Conservation (phyloP, 78 protist genomes). For the Creolimax fragrantissima region DNA sequence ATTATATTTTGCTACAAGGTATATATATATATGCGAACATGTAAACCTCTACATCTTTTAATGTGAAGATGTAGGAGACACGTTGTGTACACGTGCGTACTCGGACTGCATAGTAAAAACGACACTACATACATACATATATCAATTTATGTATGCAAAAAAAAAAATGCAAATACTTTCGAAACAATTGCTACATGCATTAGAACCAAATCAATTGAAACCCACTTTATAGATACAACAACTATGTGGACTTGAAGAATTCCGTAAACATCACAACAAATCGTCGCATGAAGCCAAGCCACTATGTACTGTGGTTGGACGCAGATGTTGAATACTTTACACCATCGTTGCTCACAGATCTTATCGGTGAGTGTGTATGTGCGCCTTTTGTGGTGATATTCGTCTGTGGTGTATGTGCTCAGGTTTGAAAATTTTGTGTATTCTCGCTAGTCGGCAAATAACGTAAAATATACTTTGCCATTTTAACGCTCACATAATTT, state of each 20-base stretch:
- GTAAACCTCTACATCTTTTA: no score
- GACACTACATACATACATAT: not conserved
- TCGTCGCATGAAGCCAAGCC: not conserved
- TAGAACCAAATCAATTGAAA: not conserved
- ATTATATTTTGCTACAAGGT: conserved; percentile 13
- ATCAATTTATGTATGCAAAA: not conserved
- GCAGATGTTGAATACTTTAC: not conserved
- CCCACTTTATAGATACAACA: not conserved
- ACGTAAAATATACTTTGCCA: no score
- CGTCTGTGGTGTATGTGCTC: no score
- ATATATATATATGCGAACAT: not conserved
- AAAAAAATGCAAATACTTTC: not conserved
- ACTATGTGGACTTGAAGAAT: not conserved
- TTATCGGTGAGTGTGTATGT: no score
- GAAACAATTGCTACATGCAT: no score
- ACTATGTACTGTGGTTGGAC: not conserved
- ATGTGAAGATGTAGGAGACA: no score
- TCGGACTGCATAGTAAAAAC: no score
- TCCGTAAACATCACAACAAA: not conserved
- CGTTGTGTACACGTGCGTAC: no score
- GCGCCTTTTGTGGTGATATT: no score
- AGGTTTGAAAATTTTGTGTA: no score
- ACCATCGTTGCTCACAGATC: not conserved
- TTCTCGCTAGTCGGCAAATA: no score
- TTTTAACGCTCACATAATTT: no score